These are phyloP conservation scores for Blastobotrys capitulatus DNA, from an alignment of 1,139 yeast species.

Conservation along the genomic window DNA sequence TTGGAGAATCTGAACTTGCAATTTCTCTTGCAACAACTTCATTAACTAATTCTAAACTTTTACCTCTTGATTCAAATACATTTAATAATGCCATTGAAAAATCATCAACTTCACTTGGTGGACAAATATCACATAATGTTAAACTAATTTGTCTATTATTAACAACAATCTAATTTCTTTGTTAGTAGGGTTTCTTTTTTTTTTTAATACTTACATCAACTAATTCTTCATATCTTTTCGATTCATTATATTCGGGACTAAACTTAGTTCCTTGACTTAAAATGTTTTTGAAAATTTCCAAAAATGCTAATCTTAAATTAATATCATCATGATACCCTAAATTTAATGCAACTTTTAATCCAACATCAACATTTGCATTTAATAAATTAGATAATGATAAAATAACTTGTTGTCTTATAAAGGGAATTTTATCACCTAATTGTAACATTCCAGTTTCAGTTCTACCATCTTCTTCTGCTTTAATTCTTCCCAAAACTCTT, in stretches of 20 bases:
- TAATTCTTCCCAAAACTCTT: conserved; percentile 62
- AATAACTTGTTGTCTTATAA: conserved; percentile 53
- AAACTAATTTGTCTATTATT: conserved; percentile 20
- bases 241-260: conserved; percentile 31
- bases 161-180: conserved; percentile 10
- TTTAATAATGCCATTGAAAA: conserved; percentile 66
- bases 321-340: conserved; percentile 69
- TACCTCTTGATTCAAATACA: conserved; percentile 50
- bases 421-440: conserved; percentile 16
- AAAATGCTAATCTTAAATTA: conserved; percentile 62
- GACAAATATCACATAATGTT: conserved; percentile 39
- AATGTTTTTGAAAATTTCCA: conserved; percentile 71
- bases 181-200: not conserved
- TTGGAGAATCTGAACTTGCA: conserved; percentile 50
- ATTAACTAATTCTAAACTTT: conserved; percentile 51
- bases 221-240: conserved; percentile 30
- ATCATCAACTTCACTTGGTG: conserved; percentile 67
- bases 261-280: conserved; percentile 40
- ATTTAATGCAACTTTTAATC: conserved; percentile 70
- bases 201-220: conserved; percentile 22
- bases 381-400: conserved; percentile 62
- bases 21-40: conserved; percentile 61
- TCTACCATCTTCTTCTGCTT: conserved; percentile 22
- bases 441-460: conserved; percentile 11
- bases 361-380: conserved; percentile 70